Base-by-base conservation (phyloP, 208 protist species). In the Trypanosoma boissoni region DNA sequence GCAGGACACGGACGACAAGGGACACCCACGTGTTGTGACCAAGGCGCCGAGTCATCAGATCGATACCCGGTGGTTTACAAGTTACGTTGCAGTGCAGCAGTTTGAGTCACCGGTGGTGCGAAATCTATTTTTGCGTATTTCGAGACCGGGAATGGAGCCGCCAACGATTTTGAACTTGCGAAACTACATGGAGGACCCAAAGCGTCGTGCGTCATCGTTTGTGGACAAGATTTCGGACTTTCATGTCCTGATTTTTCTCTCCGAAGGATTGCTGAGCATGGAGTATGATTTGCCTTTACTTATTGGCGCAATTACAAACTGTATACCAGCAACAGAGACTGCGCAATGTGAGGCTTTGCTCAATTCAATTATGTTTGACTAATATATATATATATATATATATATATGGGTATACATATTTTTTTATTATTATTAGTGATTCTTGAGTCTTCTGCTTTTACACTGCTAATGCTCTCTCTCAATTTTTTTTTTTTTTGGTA, bases 231-330 rank as follows among this genome's bases (percentile, higher is more conserved):
- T 95, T 24, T 76, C 83, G 0, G 92, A 97, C 68, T 97, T 95
- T 60, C 92, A 97, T 50, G 79, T 97, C n/a, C 70, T 97, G 29
- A 44, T 97, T 14, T 97, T 89, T 48, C 72, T 97, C 20, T 73
- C 82, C 2, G 78, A 83, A 50, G 45, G 16, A 18, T 36, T 83
- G 18, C 85, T 93, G 34, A 71, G 76, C 3, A 57, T 73, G 4
- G 60, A 70, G 21, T 61, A 86, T 39, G 87, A 94, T 52, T 68
- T 94, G 43, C 70, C 50, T 9, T 49, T 56, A 12, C 60, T 96
- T 50, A 76, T 78, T 45, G 31, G 56, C 3, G 77, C 80, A 14
- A 81, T 79, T 18, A 72, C 55, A 24, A 56, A 63, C 20, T 72
- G 70, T 51, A 51, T 27, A 37, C 82, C 72, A 64, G 76, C 43